Base-by-base conservation (phyloP, 441 rosid genomes). In the Populus trichocarpa region DNA sequence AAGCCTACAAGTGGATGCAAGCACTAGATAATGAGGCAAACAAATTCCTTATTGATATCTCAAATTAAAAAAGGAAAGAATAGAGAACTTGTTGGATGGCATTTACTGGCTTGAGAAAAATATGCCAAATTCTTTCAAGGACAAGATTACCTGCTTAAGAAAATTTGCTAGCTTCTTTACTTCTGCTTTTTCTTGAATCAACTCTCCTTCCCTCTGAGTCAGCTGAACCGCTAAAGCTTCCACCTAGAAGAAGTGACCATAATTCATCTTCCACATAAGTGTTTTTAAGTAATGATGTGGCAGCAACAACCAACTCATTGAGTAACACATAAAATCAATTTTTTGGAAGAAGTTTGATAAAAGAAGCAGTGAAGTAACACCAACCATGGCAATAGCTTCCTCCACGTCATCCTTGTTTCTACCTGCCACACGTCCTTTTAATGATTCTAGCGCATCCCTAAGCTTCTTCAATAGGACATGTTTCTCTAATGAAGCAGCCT, bases 171-270 rank as follows among this genome's bases (percentile, higher is more conserved):
- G 88, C 89, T 87, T 94, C 91, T 96, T 96, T 81, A 94, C 98
- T 93, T 96, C 98, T 22, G 96, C 76, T 82, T 96, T 96, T 82
- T 96, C 98, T 78, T 90, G 97, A 80, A 92, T 86, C 84, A 94
- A 79, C 84, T 94, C 98, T 83, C 98, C 98, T 89, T 96, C 99
- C 85, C 97, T 94, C 86, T 93, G 91, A 78, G 98, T 93, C 83
- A 96, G 85, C 81, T 96, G 98, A 84, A 94, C 90, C 69, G 98
- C 98, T 72, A 96, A 85, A 84, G 98, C 96, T 83, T 94, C 99
- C 72, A 96, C 99, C 99, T 96, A 81, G 71, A 79, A 86, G 66
- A 88, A 81, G 76, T 57, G n/a, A 80, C 40, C 80, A 77, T 6
- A 79, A 59, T 71, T 78, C 36, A 65, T 65, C 68, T 23, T 65